Evolutionary conservation across 2,329 filamentous ascomycete species (phyloP), one percentile per base, ranked within the genome.

Genomic region (Aspergillus brasiliensis): DNA sequence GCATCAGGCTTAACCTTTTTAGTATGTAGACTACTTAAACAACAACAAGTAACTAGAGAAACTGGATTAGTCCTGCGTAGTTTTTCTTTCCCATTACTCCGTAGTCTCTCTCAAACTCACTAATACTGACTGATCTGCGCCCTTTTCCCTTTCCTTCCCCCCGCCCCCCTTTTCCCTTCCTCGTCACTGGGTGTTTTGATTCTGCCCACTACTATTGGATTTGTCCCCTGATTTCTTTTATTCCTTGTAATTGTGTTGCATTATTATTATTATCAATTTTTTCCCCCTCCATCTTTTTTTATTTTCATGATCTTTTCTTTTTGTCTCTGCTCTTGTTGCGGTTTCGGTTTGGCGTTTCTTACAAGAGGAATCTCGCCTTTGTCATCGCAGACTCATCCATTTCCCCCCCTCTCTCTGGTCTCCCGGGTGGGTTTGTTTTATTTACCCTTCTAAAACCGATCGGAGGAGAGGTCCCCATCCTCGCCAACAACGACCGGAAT

Each of bases 161-260:
- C 21, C 21, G 8, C 28, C 28, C 44, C 38, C 46, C 44, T 27
- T 60, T 46, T 47, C 42, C 40, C 25, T 37, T 34, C 34, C 51
- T 56, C 15, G 34, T 58, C 52, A 13, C 44, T 53, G 53, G 31
- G 47, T 59, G 27, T 60, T 54, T 55, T 58, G 37, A 58, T 51
- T 31, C 28, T 52, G 19, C 38, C 58, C 57, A 23, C 49, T 59
- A 49, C 55, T 53, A 19, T 56, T 61, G 59, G 51, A 34, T 55
- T 55, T 51, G 59, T 40, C 44, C 27, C 23, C 57, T 55, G 23
- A 40, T 25, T 49, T 40, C 48, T 37, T 53, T 52, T 48, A 44
- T 63, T 61, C 21, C 17, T 59, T 34, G 34, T 25, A 28, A 11
- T 34, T 34, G 31, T 34, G 31, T 34, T 11, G 5, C 11, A 13